Base-by-base conservation (phyloP, 2,329 filamentous ascomycete species). In the Hirsutella rhossiliensis region DNA sequence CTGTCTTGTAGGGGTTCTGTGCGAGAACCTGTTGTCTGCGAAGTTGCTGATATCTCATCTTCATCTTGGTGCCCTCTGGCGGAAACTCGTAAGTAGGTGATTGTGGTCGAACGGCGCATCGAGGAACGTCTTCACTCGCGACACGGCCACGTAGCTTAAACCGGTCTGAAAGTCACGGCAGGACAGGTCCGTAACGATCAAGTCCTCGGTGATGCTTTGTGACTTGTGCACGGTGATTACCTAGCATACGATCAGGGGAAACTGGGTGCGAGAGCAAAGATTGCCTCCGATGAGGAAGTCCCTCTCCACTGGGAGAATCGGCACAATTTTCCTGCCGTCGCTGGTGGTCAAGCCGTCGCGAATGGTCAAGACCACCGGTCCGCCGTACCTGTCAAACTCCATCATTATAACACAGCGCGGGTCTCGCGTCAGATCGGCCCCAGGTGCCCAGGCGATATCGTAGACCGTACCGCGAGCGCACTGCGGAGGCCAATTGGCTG, bases 331-430 rank as follows among this genome's bases (percentile, higher is more conserved):
- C 19, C 39, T 44, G 28, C 42, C 42, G 43, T 47, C 41, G 5
- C 41, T 17, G 32, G 43, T n/a, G n/a, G n/a, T n/a, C n/a, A n/a
- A n/a, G n/a, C n/a, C n/a, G n/a, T n/a, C n/a, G n/a, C n/a, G n/a
- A n/a, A n/a, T 45, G 28, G 41, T 48, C 29, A 45, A 29, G 43
- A 48, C 45, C 27, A 37, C 43, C 37, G 43, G 46, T 30, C 46
- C 41, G 23, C n/a, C 45, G 44, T 45, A 48, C 28, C 45, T 45
- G 30, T 44, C n/a, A n/a, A n/a, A n/a, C n/a, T n/a, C n/a, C n/a
- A n/a, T n/a, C n/a, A n/a, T n/a, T n/a, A n/a, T n/a, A n/a, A n/a
- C n/a, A n/a, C n/a, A n/a, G n/a, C n/a, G n/a, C n/a, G n/a, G n/a
- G n/a, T n/a, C n/a, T n/a, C n/a, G n/a, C n/a, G n/a, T n/a, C n/a